Evolutionary conservation across 768 basidiomycete genomes (phyloP).

Genomic region (Cystobasidium ongulense): DNA sequence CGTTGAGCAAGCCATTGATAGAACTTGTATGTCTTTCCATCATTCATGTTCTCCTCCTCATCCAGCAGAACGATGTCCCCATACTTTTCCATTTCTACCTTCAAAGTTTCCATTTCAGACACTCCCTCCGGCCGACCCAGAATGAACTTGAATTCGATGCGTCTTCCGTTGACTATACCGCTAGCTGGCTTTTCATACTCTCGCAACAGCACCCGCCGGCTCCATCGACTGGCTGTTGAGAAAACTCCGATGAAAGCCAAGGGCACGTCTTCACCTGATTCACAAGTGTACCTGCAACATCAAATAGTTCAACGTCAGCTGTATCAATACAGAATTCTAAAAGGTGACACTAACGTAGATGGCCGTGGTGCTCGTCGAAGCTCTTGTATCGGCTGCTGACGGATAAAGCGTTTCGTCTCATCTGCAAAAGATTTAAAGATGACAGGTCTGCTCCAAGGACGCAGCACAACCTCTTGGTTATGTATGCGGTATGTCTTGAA

Average conservation of each 20-base stretch:
- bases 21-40: constrained; percentile 81
- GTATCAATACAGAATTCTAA: background rate
- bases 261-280: background rate
- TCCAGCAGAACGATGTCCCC: constrained; percentile 62
- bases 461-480: background rate
- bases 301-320: background rate
- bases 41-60: constrained; percentile 83
- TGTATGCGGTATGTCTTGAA: constrained; percentile 1
- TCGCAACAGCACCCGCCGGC: constrained; percentile 73
- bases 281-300: background rate
- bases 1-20: constrained; percentile 43
- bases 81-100: constrained; percentile 75
- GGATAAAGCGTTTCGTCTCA: background rate
- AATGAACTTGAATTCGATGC: constrained; percentile 68
- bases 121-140: constrained; percentile 73
- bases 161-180: constrained; percentile 55
- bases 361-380: constrained; percentile 2
- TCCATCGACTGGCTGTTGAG: constrained; percentile 69
- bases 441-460: background rate
- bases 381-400: background rate
- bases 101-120: constrained; percentile 64
- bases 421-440: background rate
- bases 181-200: constrained; percentile 72
- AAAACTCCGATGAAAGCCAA: constrained; percentile 72
- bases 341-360: background rate